These are phyloP conservation scores for Eryngium alpinum DNA, from an alignment of 140 eudicot species.

Conservation along the genomic window DNA sequence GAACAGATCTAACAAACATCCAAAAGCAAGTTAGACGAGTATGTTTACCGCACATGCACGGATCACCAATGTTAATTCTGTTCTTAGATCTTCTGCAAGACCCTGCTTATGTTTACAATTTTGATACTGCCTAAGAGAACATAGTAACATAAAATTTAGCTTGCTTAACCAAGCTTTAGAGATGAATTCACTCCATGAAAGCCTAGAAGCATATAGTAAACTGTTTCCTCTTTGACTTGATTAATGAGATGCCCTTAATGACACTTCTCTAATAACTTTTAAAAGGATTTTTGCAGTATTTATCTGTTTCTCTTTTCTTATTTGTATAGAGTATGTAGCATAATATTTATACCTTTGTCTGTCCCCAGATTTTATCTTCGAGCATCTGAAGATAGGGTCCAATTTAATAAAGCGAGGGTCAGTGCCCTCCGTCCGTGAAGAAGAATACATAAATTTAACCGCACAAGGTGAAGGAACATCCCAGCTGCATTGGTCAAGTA, in stretches of 20 bases:
- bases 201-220: background rate
- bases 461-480: conserved; percentile 75
- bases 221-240: background rate
- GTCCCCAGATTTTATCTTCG: conserved; percentile 58
- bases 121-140: background rate
- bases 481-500: conserved; percentile 52
- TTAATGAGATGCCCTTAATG: background rate
- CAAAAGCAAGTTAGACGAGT: background rate
- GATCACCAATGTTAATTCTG: background rate
- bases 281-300: background rate
- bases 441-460: conserved; percentile 40
- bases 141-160: background rate
- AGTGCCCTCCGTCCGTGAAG: conserved; percentile 39
- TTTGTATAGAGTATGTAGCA: background rate
- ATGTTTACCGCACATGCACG: background rate
- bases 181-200: background rate
- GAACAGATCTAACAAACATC: background rate
- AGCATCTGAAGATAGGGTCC: conserved; percentile 80
- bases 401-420: conserved; percentile 90
- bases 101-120: background rate
- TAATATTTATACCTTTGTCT: conserved; percentile 59
- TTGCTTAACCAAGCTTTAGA: background rate
- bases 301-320: background rate
- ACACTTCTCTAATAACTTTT: background rate
- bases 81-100: background rate